Percentiles rank a stretch among this genome's conserved stretches.
These are phyloP conservation scores for Coemansia sp. DNA, from an alignment of 192 early-diverging fungal species.

Conservation along the genomic window DNA sequence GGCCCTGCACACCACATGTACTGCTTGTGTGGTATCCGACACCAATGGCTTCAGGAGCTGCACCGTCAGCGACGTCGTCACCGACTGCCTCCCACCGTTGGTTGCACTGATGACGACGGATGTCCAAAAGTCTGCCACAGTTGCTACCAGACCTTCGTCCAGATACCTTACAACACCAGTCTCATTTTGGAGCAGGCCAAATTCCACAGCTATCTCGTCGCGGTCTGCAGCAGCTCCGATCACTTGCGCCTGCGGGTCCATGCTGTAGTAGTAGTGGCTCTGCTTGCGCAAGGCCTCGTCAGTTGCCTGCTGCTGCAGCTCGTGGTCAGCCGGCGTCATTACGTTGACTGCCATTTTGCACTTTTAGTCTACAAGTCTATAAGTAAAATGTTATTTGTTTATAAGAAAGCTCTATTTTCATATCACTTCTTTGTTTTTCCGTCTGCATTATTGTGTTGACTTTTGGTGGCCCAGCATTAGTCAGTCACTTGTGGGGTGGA, in stretches of 20 bases:
- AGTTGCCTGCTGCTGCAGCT: neutral
- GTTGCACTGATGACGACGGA: conserved; percentile 39
- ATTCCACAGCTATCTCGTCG: conserved; percentile 11
- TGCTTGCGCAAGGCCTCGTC: conserved; percentile 12
- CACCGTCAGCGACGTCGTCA: conserved; percentile 44
- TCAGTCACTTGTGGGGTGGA: no score
- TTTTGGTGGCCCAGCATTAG: no score
- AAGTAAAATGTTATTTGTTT: neutral
- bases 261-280: conserved; percentile 46
- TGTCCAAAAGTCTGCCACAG: conserved; percentile 45
- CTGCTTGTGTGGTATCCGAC: neutral
- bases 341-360: neutral
- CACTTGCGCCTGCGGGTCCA: conserved; percentile 10
- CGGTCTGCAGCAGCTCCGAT: conserved; percentile 8
- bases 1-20: conserved; percentile 27
- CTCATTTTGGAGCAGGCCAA: no score
- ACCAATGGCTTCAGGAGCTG: conserved; percentile 21
- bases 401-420: no score
- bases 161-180: no score
- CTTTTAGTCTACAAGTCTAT: no score
- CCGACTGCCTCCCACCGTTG: conserved; percentile 20
- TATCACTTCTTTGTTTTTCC: no score
- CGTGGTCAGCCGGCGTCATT: neutral
- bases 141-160: conserved; percentile 40
- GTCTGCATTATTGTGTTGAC: no score